These are phyloP conservation scores for Aspergillus funiculosus DNA, from an alignment of 495 filamentous ascomycete genomes.

Conservation along the genomic window DNA sequence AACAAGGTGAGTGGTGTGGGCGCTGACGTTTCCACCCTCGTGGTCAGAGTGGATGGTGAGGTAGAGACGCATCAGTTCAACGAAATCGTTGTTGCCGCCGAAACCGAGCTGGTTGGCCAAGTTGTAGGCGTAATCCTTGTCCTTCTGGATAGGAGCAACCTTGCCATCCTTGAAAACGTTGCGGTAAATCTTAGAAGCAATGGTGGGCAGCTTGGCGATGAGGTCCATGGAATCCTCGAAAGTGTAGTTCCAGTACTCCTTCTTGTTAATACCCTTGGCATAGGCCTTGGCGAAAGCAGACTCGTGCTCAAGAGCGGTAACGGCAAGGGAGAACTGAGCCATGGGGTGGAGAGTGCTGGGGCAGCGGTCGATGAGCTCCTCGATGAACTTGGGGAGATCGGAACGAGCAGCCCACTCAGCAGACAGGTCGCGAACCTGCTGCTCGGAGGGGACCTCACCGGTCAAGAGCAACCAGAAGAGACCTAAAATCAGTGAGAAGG, in stretches of 20 bases:
- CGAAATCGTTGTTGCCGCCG: slow-evolving; percentile 89
- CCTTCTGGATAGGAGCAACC: slow-evolving; percentile 88
- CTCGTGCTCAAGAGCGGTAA: slow-evolving; percentile 96
- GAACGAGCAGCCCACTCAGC: slow-evolving; percentile 98
- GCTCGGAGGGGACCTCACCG: slow-evolving; percentile 91
- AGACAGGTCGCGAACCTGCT: slow-evolving; percentile 95
- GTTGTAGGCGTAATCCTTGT: slow-evolving; percentile 98
- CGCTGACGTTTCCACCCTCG: slow-evolving; percentile 97
- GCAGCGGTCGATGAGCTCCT: slow-evolving; percentile 99
- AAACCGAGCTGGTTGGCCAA: slow-evolving; percentile 98
- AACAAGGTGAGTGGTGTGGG: slow-evolving; percentile 97
- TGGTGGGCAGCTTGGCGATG: slow-evolving; percentile 98
- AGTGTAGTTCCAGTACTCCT: slow-evolving; percentile 98
- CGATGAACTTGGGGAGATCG: slow-evolving; percentile 91
- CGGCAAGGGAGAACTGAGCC: slow-evolving; percentile 97
- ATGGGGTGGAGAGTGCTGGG: slow-evolving; percentile 97
- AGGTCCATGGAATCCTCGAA: slow-evolving; percentile 99
- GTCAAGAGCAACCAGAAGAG: slow-evolving; percentile 99
- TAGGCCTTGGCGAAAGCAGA: slow-evolving; percentile 97
- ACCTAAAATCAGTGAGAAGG: too few species aligned
- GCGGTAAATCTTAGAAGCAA: slow-evolving; percentile 97
- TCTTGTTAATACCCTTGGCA: slow-evolving; percentile 97
- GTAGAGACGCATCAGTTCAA: slow-evolving; percentile 97
- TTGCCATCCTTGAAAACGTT: slow-evolving; percentile 99
- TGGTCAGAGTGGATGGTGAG: slow-evolving; percentile 99